Evolutionary conservation across 768 basidiomycete genomes (phyloP).

Genomic region (Kwoniella dendrophila): DNA sequence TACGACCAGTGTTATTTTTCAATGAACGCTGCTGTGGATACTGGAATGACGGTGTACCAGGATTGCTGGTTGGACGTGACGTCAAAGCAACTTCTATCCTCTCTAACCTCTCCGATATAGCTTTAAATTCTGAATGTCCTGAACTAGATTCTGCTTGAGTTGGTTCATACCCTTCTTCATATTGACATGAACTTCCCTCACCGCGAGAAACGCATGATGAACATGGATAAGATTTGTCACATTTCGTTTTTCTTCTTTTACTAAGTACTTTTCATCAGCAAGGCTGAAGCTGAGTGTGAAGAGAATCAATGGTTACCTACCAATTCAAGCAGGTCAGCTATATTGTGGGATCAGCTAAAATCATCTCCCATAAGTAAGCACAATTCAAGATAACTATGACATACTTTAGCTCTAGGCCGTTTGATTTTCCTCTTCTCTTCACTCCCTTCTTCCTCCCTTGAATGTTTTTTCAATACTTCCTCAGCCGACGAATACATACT

Average conservation of each 20-base stretch:
- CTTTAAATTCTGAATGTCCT: background rate
- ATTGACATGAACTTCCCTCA: slow-evolving; percentile 3
- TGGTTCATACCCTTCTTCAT: slow-evolving; percentile 9
- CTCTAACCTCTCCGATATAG: background rate
- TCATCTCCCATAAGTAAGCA: background rate
- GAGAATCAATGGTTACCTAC: background rate
- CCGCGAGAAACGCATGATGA: slow-evolving; percentile 9
- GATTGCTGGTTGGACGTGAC: too few species aligned
- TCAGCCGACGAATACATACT: background rate
- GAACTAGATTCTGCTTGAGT: background rate
- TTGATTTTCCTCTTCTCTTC: slow-evolving; percentile 13
- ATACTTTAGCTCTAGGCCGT: slow-evolving; percentile 12
- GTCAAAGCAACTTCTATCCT: slow-evolving; percentile 2
- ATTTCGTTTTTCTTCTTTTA: slow-evolving; percentile 10
- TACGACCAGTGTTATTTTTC: background rate
- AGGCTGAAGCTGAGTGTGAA: background rate
- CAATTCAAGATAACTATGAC: too few species aligned
- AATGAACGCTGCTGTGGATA: background rate
- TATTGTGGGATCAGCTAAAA: background rate
- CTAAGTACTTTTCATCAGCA: background rate
- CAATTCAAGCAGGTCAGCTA: slow-evolving; percentile 18
- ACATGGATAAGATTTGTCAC: slow-evolving; percentile 16
- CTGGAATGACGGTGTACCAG: background rate
- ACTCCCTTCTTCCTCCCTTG: background rate
- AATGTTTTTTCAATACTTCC: too few species aligned